Base-by-base conservation (phyloP, 1,139 yeast genomes). In the Taiozyma onychis region DNA sequence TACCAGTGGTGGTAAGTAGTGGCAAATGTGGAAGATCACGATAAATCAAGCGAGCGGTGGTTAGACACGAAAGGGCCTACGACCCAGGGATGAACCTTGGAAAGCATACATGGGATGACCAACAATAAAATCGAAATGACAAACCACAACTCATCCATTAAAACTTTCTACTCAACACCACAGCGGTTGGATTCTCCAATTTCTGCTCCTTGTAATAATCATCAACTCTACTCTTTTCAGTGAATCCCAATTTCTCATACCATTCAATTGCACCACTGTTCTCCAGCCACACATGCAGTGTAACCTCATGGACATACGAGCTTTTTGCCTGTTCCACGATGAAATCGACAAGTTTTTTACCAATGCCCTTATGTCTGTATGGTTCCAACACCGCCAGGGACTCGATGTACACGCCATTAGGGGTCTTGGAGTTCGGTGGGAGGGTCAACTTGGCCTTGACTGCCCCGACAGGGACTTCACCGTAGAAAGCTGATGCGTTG, bases 381-480 rank as follows among this genome's bases (percentile, higher is more conserved):
- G 80, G 77, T 43, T 77, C 70, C 55, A 86, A 69, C 8, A 88
- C 91, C 0, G 83, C 88, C 44, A 88, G 66, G 3, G 83, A 74
- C 63, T 85, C 87, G 39, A 88, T 74, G 58, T 85, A 80, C 1
- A 87, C 75, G 6, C 81, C 78, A 13, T 68, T 63, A 2, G 79
- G 78, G 4, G 66, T 59, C 7, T 66, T 63, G 16, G 66, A 60
- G 55, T 75, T 73, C 26, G 78, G 76, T 10, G 77, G 71, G 26
- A 73, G 70, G 54, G 77, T 65, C 4, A 71, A 58, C 57, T 76
- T 76, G 41, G 82, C 82, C 56, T 76, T 80, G 35, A 87, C 70
- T 2, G 82, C 84, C 4, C 91, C 96, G 6, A 88, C 89, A 13
- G 95, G 88, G 14, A 81, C 70, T 56, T 82, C 89, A 16, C 82